These are phyloP conservation scores for Veloboletus limbatus DNA, from an alignment of 1,284 basidiomycete genomes.

Conservation along the genomic window DNA sequence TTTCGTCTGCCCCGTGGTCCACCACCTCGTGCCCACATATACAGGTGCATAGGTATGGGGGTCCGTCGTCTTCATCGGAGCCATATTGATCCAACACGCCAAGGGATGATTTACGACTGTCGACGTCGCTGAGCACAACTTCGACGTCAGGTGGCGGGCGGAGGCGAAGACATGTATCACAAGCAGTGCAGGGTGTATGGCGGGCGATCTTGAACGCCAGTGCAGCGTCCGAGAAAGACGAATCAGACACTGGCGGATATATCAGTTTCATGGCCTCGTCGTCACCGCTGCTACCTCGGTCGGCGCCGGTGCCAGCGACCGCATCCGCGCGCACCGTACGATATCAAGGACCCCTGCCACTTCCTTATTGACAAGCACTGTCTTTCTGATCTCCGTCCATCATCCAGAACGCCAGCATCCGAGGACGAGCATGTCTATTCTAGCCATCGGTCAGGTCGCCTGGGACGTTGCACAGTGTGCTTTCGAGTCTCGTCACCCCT, in stretches of 20 bases:
- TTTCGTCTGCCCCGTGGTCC: conserved; percentile 68
- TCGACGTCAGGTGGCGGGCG: conserved; percentile 58
- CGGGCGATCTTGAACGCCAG: conserved; percentile 71
- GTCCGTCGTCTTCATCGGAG: conserved; percentile 58
- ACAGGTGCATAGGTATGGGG: conserved; percentile 64
- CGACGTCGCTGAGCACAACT: conserved; percentile 53
- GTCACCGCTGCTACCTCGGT: conserved; percentile 3
- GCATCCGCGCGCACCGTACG: not conserved
- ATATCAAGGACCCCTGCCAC: conserved; percentile 18
- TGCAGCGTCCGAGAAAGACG: conserved; percentile 48
- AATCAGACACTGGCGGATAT: conserved; percentile 54
- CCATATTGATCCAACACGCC: conserved; percentile 59
- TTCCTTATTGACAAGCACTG: not conserved
- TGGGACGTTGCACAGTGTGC: too few species aligned
- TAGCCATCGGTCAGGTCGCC: too few species aligned
- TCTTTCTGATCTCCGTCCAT: too few species aligned
- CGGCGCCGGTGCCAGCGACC: not conserved
- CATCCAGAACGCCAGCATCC: too few species aligned
- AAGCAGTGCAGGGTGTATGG: conserved; percentile 63
- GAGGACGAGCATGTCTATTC: too few species aligned
- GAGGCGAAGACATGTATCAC: conserved; percentile 62
- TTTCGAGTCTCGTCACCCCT: too few species aligned
- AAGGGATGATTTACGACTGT: conserved; percentile 45
- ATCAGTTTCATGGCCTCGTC: conserved; percentile 48
- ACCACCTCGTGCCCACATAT: conserved; percentile 72